A percentile compares a stretch with the other conserved stretches of the same genome.
These are phyloP conservation scores for Colletotrichum shisoi DNA, from an alignment of 2,329 filamentous ascomycete species.

Conservation along the genomic window DNA sequence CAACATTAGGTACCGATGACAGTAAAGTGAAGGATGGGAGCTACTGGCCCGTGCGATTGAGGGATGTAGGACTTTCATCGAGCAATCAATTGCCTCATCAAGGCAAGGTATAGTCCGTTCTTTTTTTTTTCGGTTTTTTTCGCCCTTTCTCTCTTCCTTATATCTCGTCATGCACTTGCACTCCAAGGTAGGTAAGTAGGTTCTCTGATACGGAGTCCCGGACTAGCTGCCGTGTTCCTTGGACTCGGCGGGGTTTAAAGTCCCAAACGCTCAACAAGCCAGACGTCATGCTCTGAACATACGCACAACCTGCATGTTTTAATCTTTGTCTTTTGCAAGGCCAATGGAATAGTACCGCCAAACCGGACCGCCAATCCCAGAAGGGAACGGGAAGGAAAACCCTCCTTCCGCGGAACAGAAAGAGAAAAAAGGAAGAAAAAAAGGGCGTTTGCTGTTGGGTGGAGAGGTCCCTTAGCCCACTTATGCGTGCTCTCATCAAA, in stretches of 20 bases:
- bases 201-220: slow-evolving; percentile 3
- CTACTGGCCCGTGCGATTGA: neutral
- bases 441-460: slow-evolving; percentile 20
- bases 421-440: neutral
- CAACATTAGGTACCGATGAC: neutral
- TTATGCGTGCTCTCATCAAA: slow-evolving; percentile 19
- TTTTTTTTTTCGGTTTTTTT: slow-evolving; percentile 22
- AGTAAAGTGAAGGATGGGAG: neutral
- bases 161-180: slow-evolving; percentile 2
- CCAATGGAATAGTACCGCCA: slow-evolving; percentile 4
- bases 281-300: slow-evolving; percentile 26
- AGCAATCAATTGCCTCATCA: slow-evolving; percentile 18
- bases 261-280: slow-evolving; percentile 39
- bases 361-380: slow-evolving; percentile 11
- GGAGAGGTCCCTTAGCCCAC: slow-evolving; percentile 23
- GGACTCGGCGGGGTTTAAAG: slow-evolving; percentile 23
- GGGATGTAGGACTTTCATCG: slow-evolving; percentile 15
- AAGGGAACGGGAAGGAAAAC: neutral
- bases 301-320: slow-evolving; percentile 2
- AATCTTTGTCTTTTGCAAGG: neutral
- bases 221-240: slow-evolving; percentile 1
- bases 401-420: slow-evolving; percentile 17
- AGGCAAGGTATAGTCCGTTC: slow-evolving; percentile 7
- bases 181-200: too few relatives aligned
- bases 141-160: slow-evolving; percentile 15